These are phyloP conservation scores for Moesziomyces sp. DNA, from an alignment of 1,284 basidiomycete species.

Conservation along the genomic window DNA sequence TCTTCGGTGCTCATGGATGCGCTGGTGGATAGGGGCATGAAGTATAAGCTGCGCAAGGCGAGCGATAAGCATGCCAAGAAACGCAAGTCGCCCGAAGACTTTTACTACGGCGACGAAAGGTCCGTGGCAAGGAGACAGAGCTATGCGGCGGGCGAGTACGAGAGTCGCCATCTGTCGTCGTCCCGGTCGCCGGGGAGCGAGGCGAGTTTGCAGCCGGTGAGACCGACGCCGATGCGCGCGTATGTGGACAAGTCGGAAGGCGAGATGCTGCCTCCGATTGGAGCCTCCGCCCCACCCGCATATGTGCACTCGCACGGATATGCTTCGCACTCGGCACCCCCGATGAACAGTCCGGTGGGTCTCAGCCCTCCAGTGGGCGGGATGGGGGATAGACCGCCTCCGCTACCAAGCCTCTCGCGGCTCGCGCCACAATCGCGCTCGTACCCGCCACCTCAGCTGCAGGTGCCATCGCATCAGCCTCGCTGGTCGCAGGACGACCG, in stretches of 20 bases:
- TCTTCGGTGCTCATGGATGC: slow-evolving; percentile 38
- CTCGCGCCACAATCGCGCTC: slow-evolving; percentile 2
- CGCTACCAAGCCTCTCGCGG: slow-evolving; percentile 29
- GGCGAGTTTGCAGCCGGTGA: slow-evolving; percentile 9
- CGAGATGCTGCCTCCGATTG: slow-evolving; percentile 21
- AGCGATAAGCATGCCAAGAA: slow-evolving; percentile 38
- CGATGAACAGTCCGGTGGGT: neutral
- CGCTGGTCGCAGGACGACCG: slow-evolving; percentile 5
- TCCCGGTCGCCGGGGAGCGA: slow-evolving; percentile 6
- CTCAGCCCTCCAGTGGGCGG: slow-evolving; percentile 3
- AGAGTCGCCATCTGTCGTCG: neutral
- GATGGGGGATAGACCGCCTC: slow-evolving; percentile 3
- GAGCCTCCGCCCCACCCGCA: neutral
- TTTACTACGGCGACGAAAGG: slow-evolving; percentile 32
- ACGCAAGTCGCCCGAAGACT: slow-evolving; percentile 39
- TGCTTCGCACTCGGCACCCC: neutral
- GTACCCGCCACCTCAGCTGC: slow-evolving; percentile 7
- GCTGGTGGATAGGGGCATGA: slow-evolving; percentile 41
- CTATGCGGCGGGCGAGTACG: slow-evolving; percentile 30
- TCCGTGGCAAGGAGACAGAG: slow-evolving; percentile 17
- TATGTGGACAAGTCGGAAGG: slow-evolving; percentile 3
- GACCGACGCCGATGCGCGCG: slow-evolving; percentile 13
- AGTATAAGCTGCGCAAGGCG: slow-evolving; percentile 45
- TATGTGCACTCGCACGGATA: neutral
- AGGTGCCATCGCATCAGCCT: slow-evolving; percentile 7